Evolutionary conservation across 148 eudicot genomes (phyloP).

Genomic region (Chenopodium berlandieri): DNA sequence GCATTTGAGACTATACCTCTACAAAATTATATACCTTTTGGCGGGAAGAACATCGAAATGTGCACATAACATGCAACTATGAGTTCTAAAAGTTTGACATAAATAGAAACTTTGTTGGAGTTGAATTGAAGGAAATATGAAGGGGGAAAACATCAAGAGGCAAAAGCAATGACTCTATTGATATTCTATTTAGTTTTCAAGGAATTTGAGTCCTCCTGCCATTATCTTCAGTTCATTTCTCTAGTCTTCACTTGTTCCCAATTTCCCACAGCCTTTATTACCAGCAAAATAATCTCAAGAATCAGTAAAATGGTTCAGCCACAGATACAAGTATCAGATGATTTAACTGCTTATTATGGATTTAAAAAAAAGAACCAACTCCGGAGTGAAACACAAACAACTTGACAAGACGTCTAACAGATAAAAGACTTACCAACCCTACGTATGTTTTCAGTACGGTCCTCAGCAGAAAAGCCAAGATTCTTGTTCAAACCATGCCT

Average conservation of each 20-base stretch:
- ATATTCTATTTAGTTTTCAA: background rate
- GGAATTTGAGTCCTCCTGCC: background rate
- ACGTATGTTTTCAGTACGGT: constrained; percentile 85
- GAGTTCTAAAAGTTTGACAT: background rate
- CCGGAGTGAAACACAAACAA: background rate
- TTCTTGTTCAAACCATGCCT: constrained; percentile 90
- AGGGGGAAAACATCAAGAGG: background rate
- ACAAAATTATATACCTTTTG: too few species aligned
- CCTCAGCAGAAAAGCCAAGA: constrained; percentile 77
- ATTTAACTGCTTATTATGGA: background rate
- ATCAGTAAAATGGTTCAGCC: background rate
- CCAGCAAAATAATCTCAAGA: background rate
- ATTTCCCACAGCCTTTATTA: background rate
- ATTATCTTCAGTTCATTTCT: background rate
- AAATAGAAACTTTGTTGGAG: background rate
- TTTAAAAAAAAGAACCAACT: background rate
- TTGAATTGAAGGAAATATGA: background rate
- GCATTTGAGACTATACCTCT: background rate
- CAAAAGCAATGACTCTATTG: background rate
- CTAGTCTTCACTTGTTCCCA: background rate
- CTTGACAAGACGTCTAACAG: too few species aligned
- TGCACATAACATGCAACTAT: background rate
- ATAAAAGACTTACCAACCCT: constrained; percentile 71
- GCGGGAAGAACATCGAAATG: background rate
- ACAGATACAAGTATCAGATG: background rate